Evolutionary conservation across 2,329 filamentous ascomycete species (phyloP), one percentile per base, ranked within the genome.

Genomic region (Diaporthe sp.): DNA sequence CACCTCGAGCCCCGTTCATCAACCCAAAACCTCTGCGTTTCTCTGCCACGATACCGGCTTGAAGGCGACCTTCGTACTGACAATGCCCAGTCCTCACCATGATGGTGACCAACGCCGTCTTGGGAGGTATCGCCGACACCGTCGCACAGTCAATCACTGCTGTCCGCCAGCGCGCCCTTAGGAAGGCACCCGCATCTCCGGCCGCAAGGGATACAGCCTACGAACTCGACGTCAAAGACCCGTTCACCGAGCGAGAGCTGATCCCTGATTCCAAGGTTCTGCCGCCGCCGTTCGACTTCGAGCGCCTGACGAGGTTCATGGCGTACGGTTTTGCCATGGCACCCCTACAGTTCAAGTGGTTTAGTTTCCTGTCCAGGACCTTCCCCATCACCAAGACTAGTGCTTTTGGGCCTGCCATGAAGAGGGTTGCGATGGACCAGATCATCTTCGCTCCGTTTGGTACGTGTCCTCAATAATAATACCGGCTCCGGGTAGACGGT

Each of bases 91-190:
- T 99, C 57, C 91, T 99, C 81, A 99, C 97, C 77, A 99, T 98
- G 85, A 99, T 99, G 96, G 95, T 98, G 82, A 98, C 96, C 84
- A 99, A 99, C 87, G 94, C 97, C 79, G 93, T 98, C 74, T 92
- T 99, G 76, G 95, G 95, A 86, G 97, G 97, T 80, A 93, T 99
- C 79, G 97, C 97, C 84, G 97, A 99, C 85, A 98, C 97, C 46
- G 95, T 98, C 65, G 97, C 97, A 75, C 97, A 99, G 85, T 93
- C 94, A 76, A 94, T 99, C 83, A 98, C 97, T 4, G 92, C 95
- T 28, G 90, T 98, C 76, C 93, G 94, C 76, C 86, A 93, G 82
- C 91, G 91, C 77, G 89, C 92, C 10, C 81, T 92, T 4, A 90
- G 90, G 76, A 94, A 94, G 82, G 86, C 88, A 7, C 90, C 90